Evolutionary conservation across 495 filamentous ascomycete genomes (phyloP).

Genomic region (Saxophila tyrrhenica): DNA sequence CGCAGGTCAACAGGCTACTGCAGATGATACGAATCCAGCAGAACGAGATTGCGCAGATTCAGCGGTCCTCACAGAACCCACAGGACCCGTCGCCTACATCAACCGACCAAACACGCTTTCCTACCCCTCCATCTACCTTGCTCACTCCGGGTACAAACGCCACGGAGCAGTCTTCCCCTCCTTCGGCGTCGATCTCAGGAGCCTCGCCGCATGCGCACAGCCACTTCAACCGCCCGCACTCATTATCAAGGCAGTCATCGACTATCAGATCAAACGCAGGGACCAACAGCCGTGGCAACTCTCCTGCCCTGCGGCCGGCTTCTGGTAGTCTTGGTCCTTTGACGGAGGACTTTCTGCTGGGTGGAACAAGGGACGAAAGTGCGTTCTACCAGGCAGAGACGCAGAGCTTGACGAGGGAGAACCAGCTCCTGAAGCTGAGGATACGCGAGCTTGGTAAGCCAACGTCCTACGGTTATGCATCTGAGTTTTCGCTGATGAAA

Average conservation of each 20-base stretch:
- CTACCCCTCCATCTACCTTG: constrained; percentile 37
- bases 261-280: constrained; percentile 23
- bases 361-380: constrained; percentile 53
- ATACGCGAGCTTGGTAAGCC: constrained; percentile 69
- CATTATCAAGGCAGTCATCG: constrained; percentile 40
- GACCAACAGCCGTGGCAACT: constrained; percentile 4
- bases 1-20: constrained; percentile 86
- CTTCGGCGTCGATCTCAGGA: constrained; percentile 23
- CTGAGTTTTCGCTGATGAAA: not conserved
- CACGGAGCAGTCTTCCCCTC: constrained; percentile 10
- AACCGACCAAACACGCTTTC: constrained; percentile 38
- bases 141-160: constrained; percentile 29
- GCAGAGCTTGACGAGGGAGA: constrained; percentile 74
- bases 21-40: constrained; percentile 84
- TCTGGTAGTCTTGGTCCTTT: constrained; percentile 6
- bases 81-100: constrained; percentile 10
- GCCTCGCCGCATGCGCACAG: constrained; percentile 44
- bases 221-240: constrained; percentile 28
- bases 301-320: constrained; percentile 6
- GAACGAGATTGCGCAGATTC: constrained; percentile 54
- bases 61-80: constrained; percentile 4
- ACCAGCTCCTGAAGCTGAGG: constrained; percentile 79
- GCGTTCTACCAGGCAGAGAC: constrained; percentile 90
- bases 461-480: too few species aligned
- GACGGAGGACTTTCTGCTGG: constrained; percentile 16